Base-by-base conservation (phyloP, 179 eudicot genomes). In the Spinacia oleracea region DNA sequence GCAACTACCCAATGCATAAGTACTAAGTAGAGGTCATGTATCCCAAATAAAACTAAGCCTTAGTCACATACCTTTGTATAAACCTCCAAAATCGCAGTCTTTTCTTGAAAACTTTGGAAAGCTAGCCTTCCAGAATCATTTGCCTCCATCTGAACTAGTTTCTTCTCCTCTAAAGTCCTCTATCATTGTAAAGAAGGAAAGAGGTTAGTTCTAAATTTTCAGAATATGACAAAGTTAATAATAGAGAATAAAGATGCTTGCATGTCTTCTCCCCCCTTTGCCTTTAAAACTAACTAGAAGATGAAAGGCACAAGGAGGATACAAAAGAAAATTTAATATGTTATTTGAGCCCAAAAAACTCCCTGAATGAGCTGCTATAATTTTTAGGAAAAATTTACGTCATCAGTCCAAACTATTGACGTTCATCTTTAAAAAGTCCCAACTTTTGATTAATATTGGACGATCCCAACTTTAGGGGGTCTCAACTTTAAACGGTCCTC, bases 111-210 rank as follows among this genome's bases (percentile, higher is more conserved):
- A 71, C 85, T 80, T 82, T 90, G 89, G 86, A 88, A 84, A 62
- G 94, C 89, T 59, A 80, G 81, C 77, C 89, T 88, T 84, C 93
- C 97, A 78, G 88, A 88, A 81, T 91, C 86, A 74, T 87, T 95
- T 73, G 97, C 88, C 87, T 95, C 97, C 81, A 74, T 78, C 64
- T 73, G 88, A 73, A 85, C 78, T 81, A 78, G 68, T 82, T 91
- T 95, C 82, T 91, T 91, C 88, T 93, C 98, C 82, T 91, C 98
- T 67, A 93, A 83, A 63, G 97, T 89, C 80, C 90, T 91, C 98
- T 93, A 78, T 62, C 46, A 76, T 35, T 12, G 75, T 69, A 72
- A 70, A 55, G 27, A 78, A 62, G 46, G 23, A 29, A 83, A 74
- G 34, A 18, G 6, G 66, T 81, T 11, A 66, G 70, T 38, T 45